Conservation (phyloP, 441 rosid species). For the Croton setiger region DNA sequence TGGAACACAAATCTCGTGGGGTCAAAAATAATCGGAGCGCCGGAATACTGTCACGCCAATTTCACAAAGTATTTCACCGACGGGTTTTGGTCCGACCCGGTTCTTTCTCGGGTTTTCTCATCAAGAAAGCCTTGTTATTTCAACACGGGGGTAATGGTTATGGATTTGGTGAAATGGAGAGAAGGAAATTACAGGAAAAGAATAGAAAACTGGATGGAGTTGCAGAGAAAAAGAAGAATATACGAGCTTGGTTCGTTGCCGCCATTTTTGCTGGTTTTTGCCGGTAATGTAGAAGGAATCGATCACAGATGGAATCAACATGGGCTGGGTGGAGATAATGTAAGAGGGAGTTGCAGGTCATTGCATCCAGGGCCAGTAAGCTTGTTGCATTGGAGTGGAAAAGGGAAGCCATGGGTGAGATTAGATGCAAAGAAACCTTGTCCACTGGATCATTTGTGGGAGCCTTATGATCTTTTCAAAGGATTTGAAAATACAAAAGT, state of each 20-base stretch:
- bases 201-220: conserved; percentile 82
- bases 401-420: conserved; percentile 94
- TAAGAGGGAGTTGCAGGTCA: conserved; percentile 76
- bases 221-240: conserved; percentile 69
- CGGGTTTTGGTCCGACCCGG: conserved; percentile 76
- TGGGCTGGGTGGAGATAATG: conserved; percentile 89
- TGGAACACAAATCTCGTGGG: conserved; percentile 57
- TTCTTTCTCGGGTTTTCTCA: conserved; percentile 46
- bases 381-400: conserved; percentile 95
- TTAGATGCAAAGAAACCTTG: conserved; percentile 72
- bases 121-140: conserved; percentile 60
- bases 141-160: conserved; percentile 93
- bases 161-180: conserved; percentile 83
- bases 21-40: conserved; percentile 73
- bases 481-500: conserved; percentile 19
- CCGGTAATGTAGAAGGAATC: conserved; percentile 69
- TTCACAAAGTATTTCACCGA: conserved; percentile 80
- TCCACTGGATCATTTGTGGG: conserved; percentile 75
- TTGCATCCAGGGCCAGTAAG: conserved; percentile 87
- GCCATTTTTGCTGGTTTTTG: conserved; percentile 80
- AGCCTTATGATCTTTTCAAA: conserved; percentile 67
- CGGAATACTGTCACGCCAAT: conserved; percentile 85
- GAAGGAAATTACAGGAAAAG: conserved; percentile 62
- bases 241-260: conserved; percentile 91
- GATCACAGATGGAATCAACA: conserved; percentile 94